Evolutionary conservation across 495 filamentous ascomycete genomes (phyloP), one percentile per base, ranked within the genome.

Genomic region (Daldinia vernicosa): DNA sequence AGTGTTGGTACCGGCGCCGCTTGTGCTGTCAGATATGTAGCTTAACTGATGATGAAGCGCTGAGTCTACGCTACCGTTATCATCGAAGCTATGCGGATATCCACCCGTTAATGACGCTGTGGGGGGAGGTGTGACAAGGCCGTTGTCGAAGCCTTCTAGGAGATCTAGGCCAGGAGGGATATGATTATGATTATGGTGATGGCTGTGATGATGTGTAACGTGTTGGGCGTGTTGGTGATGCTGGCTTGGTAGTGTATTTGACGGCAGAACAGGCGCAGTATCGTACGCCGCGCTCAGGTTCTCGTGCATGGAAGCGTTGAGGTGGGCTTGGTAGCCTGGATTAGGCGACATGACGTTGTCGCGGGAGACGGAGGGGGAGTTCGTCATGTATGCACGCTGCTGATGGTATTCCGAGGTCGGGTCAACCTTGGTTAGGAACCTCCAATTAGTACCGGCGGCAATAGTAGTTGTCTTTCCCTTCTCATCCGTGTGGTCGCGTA

Each of bases 391-490:
- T n/a, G 81, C 81, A 7, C 77, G 75, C 58, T 81, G 77, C 68
- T 83, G 80, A 55, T 85, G 82, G 43, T 83, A 78, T 11, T 80
- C 77, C 15, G 80, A 81, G 8, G 76, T 78, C 24, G 83, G 82
- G 71, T 84, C 82, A 2, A 84, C 67, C 33, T 82, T 78, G 28
- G 82, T 84, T 53, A 85, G 71, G 72, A 83, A 85, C 11, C 80
- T 79, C 83, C 83, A 85, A 37, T 77, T 77, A 1, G 83, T 78
- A 0, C 77, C 77, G 0, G 78, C 66, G 6, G 76, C 69, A 15
- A 74, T 69, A 15, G 63, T 63, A 2, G 67, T 68, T 7, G 76
- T 74, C 67, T 80, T 78, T 1, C 70, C 71, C 53, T 76, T 76
- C 27, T 77, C 71, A 26, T 82, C 77, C 30, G 77, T 68, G 43